Evolutionary conservation across 2,329 filamentous ascomycete species (phyloP).

Genomic region (Ceratocystis alfenasii): DNA sequence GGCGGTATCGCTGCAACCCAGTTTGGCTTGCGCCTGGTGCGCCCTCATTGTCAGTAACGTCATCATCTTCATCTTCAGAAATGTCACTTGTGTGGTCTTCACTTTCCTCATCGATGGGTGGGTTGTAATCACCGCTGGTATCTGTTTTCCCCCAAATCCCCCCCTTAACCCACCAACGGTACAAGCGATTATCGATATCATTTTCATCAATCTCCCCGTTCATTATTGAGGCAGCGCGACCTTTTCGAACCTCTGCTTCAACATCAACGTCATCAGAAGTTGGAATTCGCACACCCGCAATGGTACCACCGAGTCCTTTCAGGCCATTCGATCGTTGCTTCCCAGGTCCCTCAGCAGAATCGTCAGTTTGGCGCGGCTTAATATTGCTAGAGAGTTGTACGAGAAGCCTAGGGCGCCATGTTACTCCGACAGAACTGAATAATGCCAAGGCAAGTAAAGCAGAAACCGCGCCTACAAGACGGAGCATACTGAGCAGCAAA

Average conservation of each 20-base stretch:
- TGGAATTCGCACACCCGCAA: constrained; percentile 18
- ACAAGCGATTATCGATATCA: constrained; percentile 61
- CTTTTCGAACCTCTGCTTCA: constrained; percentile 62
- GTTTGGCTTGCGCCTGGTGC: neutral
- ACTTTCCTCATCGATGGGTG: constrained; percentile 37
- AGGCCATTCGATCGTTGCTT: constrained; percentile 29
- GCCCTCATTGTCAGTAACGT: neutral
- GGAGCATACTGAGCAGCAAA: constrained; percentile 63
- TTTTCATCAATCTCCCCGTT: constrained; percentile 42
- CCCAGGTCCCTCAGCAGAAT: constrained; percentile 9
- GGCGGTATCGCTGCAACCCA: constrained; percentile 28
- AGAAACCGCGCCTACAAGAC: constrained; percentile 47
- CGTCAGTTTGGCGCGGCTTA: neutral
- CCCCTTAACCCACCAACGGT: constrained; percentile 71
- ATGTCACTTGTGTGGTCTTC: constrained; percentile 70
- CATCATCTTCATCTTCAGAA: constrained; percentile 33
- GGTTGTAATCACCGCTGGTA: constrained; percentile 64
- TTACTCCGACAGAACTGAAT: constrained; percentile 9
- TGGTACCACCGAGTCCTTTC: constrained; percentile 10
- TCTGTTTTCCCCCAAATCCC: constrained; percentile 80
- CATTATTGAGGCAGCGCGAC: constrained; percentile 33
- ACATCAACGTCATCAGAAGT: constrained; percentile 58
- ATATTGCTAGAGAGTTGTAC: constrained; percentile 33
- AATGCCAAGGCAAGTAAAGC: constrained; percentile 36
- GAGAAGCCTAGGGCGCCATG: constrained; percentile 35